Evolutionary conservation across 345 rosid species (phyloP).

Genomic region (Microcos paniculata): DNA sequence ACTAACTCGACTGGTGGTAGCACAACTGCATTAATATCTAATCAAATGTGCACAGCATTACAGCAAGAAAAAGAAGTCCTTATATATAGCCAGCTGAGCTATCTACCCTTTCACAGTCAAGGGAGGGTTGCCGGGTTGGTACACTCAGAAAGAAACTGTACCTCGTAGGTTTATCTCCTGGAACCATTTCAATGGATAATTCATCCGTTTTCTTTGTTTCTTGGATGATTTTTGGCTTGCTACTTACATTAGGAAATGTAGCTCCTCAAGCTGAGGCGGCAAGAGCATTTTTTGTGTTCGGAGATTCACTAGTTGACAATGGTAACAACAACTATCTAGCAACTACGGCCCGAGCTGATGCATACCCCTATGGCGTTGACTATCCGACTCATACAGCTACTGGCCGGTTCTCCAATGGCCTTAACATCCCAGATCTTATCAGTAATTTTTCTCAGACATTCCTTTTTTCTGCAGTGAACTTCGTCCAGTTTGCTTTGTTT

Average conservation of each 20-base stretch:
- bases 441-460: conserved; percentile 35
- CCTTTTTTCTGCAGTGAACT: not conserved
- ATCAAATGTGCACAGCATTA: not conserved
- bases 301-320: conserved; percentile 85
- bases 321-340: conserved; percentile 83
- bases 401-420: conserved; percentile 89
- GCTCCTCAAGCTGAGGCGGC: conserved; percentile 44
- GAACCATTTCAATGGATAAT: conserved; percentile 17
- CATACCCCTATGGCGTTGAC: conserved; percentile 80
- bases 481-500: not conserved
- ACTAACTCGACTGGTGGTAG: conserved; percentile 21
- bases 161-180: not conserved
- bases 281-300: conserved; percentile 68
- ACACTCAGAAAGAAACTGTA: not conserved
- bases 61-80: not conserved
- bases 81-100: conserved; percentile 20
- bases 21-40: conserved; percentile 31
- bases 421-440: conserved; percentile 78
- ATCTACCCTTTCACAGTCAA: conserved; percentile 6
- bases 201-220: not conserved
- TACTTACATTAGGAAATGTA: conserved; percentile 22
- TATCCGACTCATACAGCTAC: conserved; percentile 65
- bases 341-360: conserved; percentile 82
- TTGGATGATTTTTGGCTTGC: conserved; percentile 19
- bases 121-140: not conserved